Evolutionary conservation across 2,329 filamentous ascomycete genomes (phyloP).

Genomic region (Colletotrichum falcatum): DNA sequence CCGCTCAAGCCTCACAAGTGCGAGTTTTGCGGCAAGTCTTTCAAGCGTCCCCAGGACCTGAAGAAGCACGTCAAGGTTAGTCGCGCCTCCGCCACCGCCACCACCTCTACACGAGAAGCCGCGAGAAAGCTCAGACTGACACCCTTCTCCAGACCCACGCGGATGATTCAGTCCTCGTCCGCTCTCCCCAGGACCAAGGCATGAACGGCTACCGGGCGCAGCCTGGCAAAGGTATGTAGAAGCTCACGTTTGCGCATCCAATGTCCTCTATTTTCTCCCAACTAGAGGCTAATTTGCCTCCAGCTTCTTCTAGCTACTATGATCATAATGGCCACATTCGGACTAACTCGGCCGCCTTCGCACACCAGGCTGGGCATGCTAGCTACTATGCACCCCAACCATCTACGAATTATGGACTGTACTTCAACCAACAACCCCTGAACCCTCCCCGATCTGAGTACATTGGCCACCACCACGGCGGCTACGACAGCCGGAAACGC

Average conservation of each 20-base stretch:
- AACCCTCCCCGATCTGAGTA: constrained; percentile 68
- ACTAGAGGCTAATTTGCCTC: constrained; percentile 57
- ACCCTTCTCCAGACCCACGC: constrained; percentile 76
- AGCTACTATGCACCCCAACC: constrained; percentile 70
- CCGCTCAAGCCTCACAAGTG: constrained; percentile 99
- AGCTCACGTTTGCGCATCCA: constrained; percentile 41
- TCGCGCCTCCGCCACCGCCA: background rate
- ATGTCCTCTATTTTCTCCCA: constrained; percentile 47
- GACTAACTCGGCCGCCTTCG: constrained; percentile 65
- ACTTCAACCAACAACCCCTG: constrained; percentile 77
- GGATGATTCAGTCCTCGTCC: constrained; percentile 84
- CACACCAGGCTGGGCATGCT: constrained; percentile 67
- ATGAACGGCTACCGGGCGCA: constrained; percentile 67
- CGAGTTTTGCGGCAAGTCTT: constrained; percentile 98
- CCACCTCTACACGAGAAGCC: background rate
- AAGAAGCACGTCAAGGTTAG: constrained; percentile 97
- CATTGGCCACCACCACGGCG: constrained; percentile 67
- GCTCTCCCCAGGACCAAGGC: constrained; percentile 64
- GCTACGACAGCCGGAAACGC: constrained; percentile 81
- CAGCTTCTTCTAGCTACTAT: constrained; percentile 70
- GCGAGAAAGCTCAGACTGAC: constrained; percentile 43
- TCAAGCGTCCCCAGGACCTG: constrained; percentile 98
- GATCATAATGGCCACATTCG: constrained; percentile 75
- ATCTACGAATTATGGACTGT: constrained; percentile 76
- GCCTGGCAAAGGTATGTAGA: constrained; percentile 63